These are phyloP conservation scores for Colletotrichum orbiculare DNA, from an alignment of 2,329 filamentous ascomycete genomes.

Conservation along the genomic window DNA sequence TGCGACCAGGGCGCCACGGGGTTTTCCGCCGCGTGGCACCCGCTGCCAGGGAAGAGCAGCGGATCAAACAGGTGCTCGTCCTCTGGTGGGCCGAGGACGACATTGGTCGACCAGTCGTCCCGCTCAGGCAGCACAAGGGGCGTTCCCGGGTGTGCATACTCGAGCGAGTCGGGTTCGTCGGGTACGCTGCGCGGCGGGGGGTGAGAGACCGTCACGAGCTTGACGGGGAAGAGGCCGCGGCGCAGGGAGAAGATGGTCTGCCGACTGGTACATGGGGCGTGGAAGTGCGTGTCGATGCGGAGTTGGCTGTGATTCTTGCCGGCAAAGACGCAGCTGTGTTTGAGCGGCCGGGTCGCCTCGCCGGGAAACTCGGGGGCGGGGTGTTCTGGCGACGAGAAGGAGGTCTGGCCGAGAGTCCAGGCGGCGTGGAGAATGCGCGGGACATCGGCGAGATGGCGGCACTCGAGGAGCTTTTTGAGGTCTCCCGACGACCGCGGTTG, in stretches of 20 bases:
- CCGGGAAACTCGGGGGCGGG: constrained; percentile 34
- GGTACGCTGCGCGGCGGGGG: constrained; percentile 25
- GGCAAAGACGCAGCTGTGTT: constrained; percentile 35
- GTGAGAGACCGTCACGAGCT: constrained; percentile 26
- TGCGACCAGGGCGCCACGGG: constrained; percentile 18
- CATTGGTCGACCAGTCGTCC: constrained; percentile 27
- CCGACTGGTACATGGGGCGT: constrained; percentile 22
- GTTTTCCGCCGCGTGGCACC: neutral
- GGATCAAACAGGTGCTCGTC: constrained; percentile 21
- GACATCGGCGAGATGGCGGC: constrained; percentile 54
- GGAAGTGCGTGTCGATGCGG: neutral
- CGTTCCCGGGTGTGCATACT: constrained; percentile 30
- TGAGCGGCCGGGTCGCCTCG: constrained; percentile 36
- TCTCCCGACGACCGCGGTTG: constrained; percentile 54
- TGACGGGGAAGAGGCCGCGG: constrained; percentile 24
- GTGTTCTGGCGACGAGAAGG: constrained; percentile 46
- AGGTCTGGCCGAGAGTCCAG: constrained; percentile 55
- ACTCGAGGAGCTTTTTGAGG: constrained; percentile 57
- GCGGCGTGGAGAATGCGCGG: constrained; percentile 55
- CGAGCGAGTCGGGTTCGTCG: constrained; percentile 26
- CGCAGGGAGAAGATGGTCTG: constrained; percentile 27
- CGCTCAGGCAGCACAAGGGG: constrained; percentile 28
- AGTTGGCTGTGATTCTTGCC: constrained; percentile 22
- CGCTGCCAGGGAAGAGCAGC: neutral
- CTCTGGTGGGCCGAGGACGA: constrained; percentile 29